Evolutionary conservation across 2,329 filamentous ascomycete genomes (phyloP), one percentile per base, ranked within the genome.

Genomic region (Stachybotrys elegans): DNA sequence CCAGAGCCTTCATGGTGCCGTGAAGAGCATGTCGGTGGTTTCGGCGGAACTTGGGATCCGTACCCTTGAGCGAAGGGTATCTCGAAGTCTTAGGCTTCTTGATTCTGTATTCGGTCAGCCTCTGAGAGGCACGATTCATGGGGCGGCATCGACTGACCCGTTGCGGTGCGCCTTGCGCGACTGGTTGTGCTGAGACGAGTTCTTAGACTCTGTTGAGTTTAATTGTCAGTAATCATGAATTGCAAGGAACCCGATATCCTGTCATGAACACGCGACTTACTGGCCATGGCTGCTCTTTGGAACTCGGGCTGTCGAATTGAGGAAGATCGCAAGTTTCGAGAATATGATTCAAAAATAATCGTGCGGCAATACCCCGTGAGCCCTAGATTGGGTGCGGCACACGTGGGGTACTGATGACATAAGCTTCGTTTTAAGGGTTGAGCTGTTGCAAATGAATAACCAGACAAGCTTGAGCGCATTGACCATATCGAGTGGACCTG

Each of bases 1-100:
- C 92, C 79, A 98, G 78, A 70, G 93, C 93, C 80, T 88, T 94
- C 81, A 88, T 90, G 71, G 91, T 98, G 73, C 93, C 93, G 81
- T 97, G 93, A 56, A 97, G 90, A 74, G 93, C 93, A 83, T 98
- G 92, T 81, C 90, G 89, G 81, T 98, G 93, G 83, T 98, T 98
- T 78, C 93, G 86, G 75, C 93, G 86, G 83, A 98, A 98, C 85
- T 98, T 98, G 71, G 93, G 91, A 78, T 98, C 93, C 72, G 89
- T 93, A 66, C 93, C 93, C 72, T 96, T 96, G 67, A 98, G 86
- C 62, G 92, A 97, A 58, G 93, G 93, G 80, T 98, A 98, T 80
- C 93, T 84, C 76, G 91, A 84, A 69, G 93, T 97, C 84, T 95
- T 96, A 58, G 93, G 93, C 87, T 96, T 97, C 87, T 97, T 97